phyloP scores from a whole-genome alignment of 176 grass and related monocot genomes.

The Guadua angustifolia region DNA sequence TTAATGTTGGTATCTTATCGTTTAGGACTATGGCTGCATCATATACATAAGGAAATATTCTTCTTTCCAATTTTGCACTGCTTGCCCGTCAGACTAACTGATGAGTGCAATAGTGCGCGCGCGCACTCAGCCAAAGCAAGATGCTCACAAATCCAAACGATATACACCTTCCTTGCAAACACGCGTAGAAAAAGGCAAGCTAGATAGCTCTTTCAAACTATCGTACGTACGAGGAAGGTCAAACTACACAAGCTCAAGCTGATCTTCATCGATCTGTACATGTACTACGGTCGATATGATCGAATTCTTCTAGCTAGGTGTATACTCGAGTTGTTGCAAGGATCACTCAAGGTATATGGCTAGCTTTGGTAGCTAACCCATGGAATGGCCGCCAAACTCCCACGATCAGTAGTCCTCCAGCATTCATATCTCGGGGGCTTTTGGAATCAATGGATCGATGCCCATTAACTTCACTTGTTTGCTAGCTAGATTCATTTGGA shows the following conservation, averaged over 20 bases:
- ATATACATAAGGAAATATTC: background rate
- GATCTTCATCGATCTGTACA: background rate
- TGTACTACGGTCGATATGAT: background rate
- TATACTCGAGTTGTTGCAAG: too few relatives aligned
- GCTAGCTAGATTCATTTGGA: background rate
- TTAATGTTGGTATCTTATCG: background rate
- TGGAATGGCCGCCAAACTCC: too few relatives aligned
- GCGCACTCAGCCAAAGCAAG: background rate
- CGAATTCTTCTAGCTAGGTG: background rate
- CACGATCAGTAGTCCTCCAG: too few relatives aligned
- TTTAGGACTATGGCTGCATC: background rate
- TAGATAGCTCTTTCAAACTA: background rate
- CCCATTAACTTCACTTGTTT: background rate
- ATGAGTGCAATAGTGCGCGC: background rate
- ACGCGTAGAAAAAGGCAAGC: background rate
- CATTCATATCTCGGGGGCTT: background rate
- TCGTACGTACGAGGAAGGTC: background rate
- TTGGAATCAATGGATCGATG: background rate
- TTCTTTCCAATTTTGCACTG: background rate
- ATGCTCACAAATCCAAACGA: constrained; percentile 7
- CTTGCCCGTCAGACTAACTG: background rate
- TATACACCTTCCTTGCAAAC: background rate
- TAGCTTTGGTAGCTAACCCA: too few relatives aligned
- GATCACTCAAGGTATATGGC: too few relatives aligned
- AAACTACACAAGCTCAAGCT: background rate